phyloP scores from a whole-genome alignment of 495 filamentous ascomycete species.

The Aspergillus sparsus region DNA sequence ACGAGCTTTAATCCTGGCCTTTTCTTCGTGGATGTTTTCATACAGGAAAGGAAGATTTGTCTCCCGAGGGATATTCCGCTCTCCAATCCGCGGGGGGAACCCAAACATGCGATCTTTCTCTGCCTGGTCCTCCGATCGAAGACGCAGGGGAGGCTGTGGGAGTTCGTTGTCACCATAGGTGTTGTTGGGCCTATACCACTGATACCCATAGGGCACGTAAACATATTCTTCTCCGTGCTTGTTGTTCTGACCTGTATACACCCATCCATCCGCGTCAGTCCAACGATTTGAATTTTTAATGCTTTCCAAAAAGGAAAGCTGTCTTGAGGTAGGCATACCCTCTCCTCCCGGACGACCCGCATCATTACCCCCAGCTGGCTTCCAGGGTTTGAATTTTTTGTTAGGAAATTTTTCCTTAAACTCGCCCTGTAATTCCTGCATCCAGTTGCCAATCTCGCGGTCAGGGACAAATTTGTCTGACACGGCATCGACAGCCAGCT shows the following conservation, averaged over 20 bases:
- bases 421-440: slow-evolving; percentile 26
- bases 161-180: slow-evolving; percentile 34
- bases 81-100: slow-evolving; percentile 43
- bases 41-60: slow-evolving; percentile 13
- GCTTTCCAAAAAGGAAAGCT: slow-evolving; percentile 21
- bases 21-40: slow-evolving; percentile 26
- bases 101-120: slow-evolving; percentile 37
- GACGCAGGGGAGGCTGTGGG: slow-evolving; percentile 35
- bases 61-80: slow-evolving; percentile 38
- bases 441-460: slow-evolving; percentile 22
- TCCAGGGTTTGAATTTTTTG: not conserved
- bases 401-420: slow-evolving; percentile 18
- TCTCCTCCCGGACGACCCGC: slow-evolving; percentile 5
- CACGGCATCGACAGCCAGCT: slow-evolving; percentile 31
- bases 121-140: slow-evolving; percentile 33
- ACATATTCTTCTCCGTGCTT: slow-evolving; percentile 38
- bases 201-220: slow-evolving; percentile 26
- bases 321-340: slow-evolving; percentile 23
- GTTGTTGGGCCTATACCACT: slow-evolving; percentile 32
- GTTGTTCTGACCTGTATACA: slow-evolving; percentile 38
- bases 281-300: slow-evolving; percentile 20
- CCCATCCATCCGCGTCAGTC: slow-evolving; percentile 37
- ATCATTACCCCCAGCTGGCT: slow-evolving; percentile 1
- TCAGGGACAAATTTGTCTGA: slow-evolving; percentile 24
- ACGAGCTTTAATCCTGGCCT: slow-evolving; percentile 24